phyloP scores from a whole-genome alignment of 2,329 filamentous ascomycete species.

The Neonectria magnoliae region DNA sequence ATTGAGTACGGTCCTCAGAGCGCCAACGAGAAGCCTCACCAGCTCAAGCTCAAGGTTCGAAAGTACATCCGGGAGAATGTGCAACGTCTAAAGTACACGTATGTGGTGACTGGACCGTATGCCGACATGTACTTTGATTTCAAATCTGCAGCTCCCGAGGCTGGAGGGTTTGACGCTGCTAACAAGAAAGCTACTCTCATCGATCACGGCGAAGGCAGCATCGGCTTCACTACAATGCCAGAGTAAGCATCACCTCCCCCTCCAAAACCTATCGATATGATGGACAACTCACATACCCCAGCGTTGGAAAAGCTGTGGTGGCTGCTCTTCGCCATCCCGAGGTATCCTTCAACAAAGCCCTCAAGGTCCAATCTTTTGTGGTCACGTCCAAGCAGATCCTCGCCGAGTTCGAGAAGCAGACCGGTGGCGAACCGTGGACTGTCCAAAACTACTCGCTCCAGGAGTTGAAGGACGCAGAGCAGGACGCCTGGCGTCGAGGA shows the following conservation, averaged over 20 bases:
- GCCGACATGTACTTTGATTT: constrained; percentile 68
- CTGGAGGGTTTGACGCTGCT: constrained; percentile 68
- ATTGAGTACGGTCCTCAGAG: constrained; percentile 69
- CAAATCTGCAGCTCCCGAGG: constrained; percentile 40
- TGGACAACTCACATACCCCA: constrained; percentile 41
- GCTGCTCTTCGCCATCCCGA: constrained; percentile 68
- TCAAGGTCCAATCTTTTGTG: constrained; percentile 78
- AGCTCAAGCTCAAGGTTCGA: constrained; percentile 75
- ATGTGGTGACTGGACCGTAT: constrained; percentile 76
- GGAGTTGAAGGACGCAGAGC: constrained; percentile 65
- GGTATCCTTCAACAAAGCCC: constrained; percentile 61
- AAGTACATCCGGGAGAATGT: constrained; percentile 65
- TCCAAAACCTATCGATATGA: neutral
- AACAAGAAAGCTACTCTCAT: constrained; percentile 68
- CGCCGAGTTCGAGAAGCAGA: constrained; percentile 75
- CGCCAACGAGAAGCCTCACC: constrained; percentile 71
- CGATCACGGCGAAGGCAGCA: constrained; percentile 67
- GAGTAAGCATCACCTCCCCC: constrained; percentile 62
- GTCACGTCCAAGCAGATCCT: constrained; percentile 70
- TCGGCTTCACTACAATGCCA: constrained; percentile 76
- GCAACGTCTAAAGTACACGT: constrained; percentile 68
- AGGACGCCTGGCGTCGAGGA: constrained; percentile 65
- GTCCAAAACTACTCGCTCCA: constrained; percentile 53
- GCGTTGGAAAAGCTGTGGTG: constrained; percentile 73
- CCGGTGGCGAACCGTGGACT: constrained; percentile 59